Conservation (phyloP, 2,329 filamentous ascomycete species). For the Clarireedia hainanense region DNA sequence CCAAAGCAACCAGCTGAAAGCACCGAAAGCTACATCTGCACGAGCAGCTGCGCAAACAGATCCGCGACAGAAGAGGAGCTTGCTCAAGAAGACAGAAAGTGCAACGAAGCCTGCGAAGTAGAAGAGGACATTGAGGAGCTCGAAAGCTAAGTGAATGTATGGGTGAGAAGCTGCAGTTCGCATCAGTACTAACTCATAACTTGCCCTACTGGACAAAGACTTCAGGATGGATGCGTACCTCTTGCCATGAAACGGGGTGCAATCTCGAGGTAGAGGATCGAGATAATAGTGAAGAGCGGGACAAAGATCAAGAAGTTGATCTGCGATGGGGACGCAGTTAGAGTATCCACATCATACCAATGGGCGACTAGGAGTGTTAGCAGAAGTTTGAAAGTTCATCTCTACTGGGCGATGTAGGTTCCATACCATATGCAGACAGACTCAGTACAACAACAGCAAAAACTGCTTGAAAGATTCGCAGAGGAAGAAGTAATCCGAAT, state of each 20-base stretch:
- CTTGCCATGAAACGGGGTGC: conserved; percentile 34
- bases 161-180: conserved; percentile 36
- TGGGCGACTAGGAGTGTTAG: conserved; percentile 41
- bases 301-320: conserved; percentile 51
- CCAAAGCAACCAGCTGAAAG: conserved; percentile 48
- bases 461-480: conserved; percentile 40
- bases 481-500: conserved; percentile 34
- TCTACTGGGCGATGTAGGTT: not conserved
- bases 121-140: conserved; percentile 45
- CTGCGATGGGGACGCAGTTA: conserved; percentile 44
- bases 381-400: conserved; percentile 8
- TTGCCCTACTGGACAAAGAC: not conserved
- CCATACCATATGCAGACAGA: conserved; percentile 42
- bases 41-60: conserved; percentile 48
- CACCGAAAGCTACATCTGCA: conserved; percentile 46
- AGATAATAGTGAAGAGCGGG: conserved; percentile 46
- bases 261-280: conserved; percentile 46
- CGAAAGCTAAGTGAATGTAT: conserved; percentile 41
- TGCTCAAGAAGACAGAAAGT: conserved; percentile 47
- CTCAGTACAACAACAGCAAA: conserved; percentile 39
- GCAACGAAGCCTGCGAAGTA: conserved; percentile 54
- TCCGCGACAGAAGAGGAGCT: conserved; percentile 49
- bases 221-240: conserved; percentile 13
- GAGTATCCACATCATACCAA: conserved; percentile 51
- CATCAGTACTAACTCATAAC: not conserved